Evolutionary conservation across 225 moss, liverwort and hornwort species (phyloP).

Genomic region (Pseudoscleropodium purum): DNA sequence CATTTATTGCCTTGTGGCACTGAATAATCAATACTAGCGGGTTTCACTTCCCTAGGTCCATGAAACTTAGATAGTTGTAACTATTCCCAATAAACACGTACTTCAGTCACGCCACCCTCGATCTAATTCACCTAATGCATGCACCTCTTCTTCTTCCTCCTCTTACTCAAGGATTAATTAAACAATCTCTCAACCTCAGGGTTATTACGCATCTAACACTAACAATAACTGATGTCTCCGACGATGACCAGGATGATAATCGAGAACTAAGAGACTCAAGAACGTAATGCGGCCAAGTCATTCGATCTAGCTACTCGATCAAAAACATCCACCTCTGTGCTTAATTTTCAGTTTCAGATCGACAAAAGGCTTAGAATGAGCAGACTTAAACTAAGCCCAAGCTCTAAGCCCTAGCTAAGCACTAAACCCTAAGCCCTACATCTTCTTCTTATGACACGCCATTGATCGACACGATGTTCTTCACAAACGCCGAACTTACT

Average conservation of each 20-base stretch:
- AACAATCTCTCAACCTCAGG: background rate
- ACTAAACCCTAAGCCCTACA: no score
- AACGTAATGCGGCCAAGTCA: background rate
- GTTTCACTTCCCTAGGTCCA: background rate
- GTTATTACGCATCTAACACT: background rate
- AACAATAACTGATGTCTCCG: background rate
- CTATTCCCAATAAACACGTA: background rate
- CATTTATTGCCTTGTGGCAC: slow-evolving; percentile 2
- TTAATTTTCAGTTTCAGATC: background rate
- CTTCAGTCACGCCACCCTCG: background rate
- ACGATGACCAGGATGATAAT: background rate
- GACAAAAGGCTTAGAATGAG: background rate
- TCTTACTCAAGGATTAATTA: background rate
- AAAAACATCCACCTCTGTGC: background rate
- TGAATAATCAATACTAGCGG: background rate
- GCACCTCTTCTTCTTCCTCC: background rate
- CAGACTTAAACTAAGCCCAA: background rate
- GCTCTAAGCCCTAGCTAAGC: background rate
- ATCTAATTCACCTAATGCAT: background rate
- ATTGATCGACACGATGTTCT: background rate
- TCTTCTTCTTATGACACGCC: background rate
- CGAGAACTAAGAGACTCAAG: no score
- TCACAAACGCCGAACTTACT: background rate
- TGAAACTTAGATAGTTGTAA: background rate
- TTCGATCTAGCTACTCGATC: background rate